phyloP scores from a whole-genome alignment of 2,329 filamentous ascomycete species.

The Colletotrichum cuscutae region DNA sequence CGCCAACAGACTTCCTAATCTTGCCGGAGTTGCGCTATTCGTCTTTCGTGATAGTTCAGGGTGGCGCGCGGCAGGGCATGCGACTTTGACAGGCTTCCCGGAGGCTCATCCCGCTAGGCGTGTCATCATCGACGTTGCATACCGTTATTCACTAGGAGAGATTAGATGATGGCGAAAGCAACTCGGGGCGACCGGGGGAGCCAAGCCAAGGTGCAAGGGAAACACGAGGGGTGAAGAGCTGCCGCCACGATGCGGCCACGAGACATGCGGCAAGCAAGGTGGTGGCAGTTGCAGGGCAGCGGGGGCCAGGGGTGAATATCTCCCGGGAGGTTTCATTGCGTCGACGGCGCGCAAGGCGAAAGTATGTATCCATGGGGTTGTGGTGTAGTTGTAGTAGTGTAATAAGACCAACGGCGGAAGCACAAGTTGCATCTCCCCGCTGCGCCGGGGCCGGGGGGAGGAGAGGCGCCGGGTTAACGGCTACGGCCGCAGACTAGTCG shows the following conservation, averaged over 20 bases:
- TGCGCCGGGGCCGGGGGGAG: conserved; percentile 3
- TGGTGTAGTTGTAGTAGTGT: conserved; percentile 28
- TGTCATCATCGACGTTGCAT: conserved; percentile 6
- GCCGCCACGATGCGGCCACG: conserved; percentile 25
- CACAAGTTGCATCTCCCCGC: conserved; percentile 25
- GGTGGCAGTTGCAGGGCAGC: conserved; percentile 16
- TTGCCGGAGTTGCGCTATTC: not conserved
- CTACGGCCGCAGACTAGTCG: conserved; percentile 31
- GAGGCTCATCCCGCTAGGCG: not conserved
- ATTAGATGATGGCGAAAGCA: not conserved
- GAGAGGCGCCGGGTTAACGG: not conserved
- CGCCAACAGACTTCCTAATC: not conserved
- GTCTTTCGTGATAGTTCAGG: not conserved
- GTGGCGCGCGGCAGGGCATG: conserved; percentile 7
- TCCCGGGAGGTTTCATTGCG: conserved; percentile 25
- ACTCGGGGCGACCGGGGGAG: not conserved
- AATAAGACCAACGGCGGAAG: conserved; percentile 21
- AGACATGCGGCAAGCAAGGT: conserved; percentile 23
- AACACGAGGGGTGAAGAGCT: conserved; percentile 31
- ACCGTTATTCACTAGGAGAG: not conserved
- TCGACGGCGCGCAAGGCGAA: not conserved
- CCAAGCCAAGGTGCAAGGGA: conserved; percentile 3
- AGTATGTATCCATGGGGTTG: conserved; percentile 5
- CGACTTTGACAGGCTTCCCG: conserved; percentile 28
- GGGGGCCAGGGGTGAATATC: conserved; percentile 15